A percentile compares a stretch with the other conserved stretches of the same genome.
Evolutionary conservation across 805 yeast species (phyloP).

Genomic region (Candida endomychidarum): DNA sequence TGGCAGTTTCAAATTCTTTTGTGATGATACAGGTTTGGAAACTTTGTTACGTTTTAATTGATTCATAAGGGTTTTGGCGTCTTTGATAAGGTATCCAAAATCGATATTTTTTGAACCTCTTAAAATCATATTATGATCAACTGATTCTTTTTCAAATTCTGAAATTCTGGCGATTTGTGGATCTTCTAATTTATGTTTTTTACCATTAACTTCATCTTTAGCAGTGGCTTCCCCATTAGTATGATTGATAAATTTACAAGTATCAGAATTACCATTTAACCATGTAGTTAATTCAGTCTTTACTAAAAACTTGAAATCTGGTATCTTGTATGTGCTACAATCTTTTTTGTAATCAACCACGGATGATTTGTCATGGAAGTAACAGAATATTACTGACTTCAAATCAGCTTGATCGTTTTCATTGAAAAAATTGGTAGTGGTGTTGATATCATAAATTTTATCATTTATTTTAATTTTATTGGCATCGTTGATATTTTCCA

Average conservation of each 20-base stretch:
- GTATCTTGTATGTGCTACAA: slow-evolving; percentile 62
- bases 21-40: slow-evolving; percentile 9
- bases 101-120: slow-evolving; percentile 68
- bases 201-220: slow-evolving; percentile 9
- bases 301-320: slow-evolving; percentile 78
- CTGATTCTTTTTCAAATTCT: slow-evolving; percentile 48
- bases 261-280: slow-evolving; percentile 67
- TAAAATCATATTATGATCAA: slow-evolving; percentile 60
- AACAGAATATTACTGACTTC: slow-evolving; percentile 69
- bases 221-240: slow-evolving; percentile 16
- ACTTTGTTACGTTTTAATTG: slow-evolving; percentile 40
- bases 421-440: slow-evolving; percentile 54
- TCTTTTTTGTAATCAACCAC: slow-evolving; percentile 80
- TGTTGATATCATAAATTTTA: slow-evolving; percentile 35
- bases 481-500: slow-evolving; percentile 24
- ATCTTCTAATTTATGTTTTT: slow-evolving; percentile 30
- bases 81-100: slow-evolving; percentile 66
- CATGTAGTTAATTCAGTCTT: slow-evolving; percentile 82
- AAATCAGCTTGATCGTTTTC: slow-evolving; percentile 51
- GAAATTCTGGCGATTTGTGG: slow-evolving; percentile 50
- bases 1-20: slow-evolving; percentile 36
- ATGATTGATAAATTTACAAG: slow-evolving; percentile 46
- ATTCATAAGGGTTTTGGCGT: slow-evolving; percentile 58
- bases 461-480: slow-evolving; percentile 33
- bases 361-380: slow-evolving; percentile 69